A percentile compares a stretch with the other conserved stretches of the same genome.
Conservation (phyloP, 768 basidiomycete genomes). For the Russula vinacea region DNA sequence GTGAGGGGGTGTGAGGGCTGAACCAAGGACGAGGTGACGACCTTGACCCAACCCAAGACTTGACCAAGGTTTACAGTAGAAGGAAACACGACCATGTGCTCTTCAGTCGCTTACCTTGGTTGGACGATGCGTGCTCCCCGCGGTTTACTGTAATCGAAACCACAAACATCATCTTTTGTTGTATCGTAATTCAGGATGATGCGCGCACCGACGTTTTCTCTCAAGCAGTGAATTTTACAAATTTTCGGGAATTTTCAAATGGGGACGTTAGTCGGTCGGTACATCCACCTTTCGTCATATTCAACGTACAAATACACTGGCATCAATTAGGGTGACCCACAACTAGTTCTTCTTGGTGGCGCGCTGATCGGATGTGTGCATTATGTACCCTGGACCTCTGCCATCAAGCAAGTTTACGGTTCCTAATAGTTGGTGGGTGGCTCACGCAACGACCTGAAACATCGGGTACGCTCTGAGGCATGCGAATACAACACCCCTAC, state of each 20-base stretch:
- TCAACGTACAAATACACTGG: neutral
- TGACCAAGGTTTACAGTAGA: neutral
- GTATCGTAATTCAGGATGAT: neutral
- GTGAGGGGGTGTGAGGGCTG: conserved; percentile 39
- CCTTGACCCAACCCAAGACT: neutral
- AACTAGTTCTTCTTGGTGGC: neutral
- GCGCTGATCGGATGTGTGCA: neutral
- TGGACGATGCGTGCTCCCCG: neutral
- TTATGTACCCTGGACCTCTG: neutral
- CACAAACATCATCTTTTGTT: neutral
- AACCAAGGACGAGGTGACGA: neutral
- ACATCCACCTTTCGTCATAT: neutral
- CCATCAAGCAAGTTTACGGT: neutral
- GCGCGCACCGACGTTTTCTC: neutral
- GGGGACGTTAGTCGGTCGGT: no score
- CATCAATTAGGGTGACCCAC: neutral
- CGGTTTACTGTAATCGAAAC: neutral
- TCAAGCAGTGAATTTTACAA: neutral
- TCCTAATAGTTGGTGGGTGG: neutral
- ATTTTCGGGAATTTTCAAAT: neutral
- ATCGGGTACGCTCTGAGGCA: neutral
- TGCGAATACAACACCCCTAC: neutral
- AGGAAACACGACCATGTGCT: neutral
- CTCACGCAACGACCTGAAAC: neutral
- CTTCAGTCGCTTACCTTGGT: neutral